These are phyloP conservation scores for Schwanniomyces pseudopolymorphus DNA, from an alignment of 805 yeast species.

Conservation along the genomic window DNA sequence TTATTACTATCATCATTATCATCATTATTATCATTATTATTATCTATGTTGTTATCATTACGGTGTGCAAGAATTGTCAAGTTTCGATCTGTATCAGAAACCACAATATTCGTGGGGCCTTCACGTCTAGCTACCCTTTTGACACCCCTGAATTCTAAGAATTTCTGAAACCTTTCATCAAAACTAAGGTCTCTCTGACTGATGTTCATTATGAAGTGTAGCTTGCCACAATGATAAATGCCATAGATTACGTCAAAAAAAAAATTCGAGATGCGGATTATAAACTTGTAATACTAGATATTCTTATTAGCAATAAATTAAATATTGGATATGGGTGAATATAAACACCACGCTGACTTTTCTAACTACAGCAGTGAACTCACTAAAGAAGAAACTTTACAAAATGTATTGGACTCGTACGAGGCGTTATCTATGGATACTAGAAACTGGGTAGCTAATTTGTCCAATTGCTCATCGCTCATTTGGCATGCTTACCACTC, in stretches of 20 bases:
- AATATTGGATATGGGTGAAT: constrained; percentile 10
- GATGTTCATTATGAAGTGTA: not conserved
- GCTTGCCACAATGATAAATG: not conserved
- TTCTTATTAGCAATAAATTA: not conserved
- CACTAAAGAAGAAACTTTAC: constrained; percentile 54
- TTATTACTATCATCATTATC: not conserved
- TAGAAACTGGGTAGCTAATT: constrained; percentile 83
- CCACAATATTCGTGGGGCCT: not conserved
- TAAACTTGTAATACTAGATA: not conserved
- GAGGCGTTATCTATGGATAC: constrained; percentile 63
- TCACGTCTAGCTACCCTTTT: constrained; percentile 3
- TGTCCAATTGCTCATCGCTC: constrained; percentile 82
- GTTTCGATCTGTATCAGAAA: constrained; percentile 1
- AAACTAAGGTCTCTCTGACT: not conserved
- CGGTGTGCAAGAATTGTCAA: constrained; percentile 1
- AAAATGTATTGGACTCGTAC: constrained; percentile 58
- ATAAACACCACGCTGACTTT: constrained; percentile 68
- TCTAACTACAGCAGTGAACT: constrained; percentile 46
- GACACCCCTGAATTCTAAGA: constrained; percentile 10
- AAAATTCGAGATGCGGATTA: not conserved
- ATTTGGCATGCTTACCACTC: constrained; percentile 86
- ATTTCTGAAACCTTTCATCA: constrained; percentile 3
- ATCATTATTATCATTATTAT: not conserved
- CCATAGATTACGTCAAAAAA: not conserved
- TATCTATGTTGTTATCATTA: constrained; percentile 3